phyloP scores from a whole-genome alignment of 75 land plant genomes.

The Selaginella moellendorffii region DNA sequence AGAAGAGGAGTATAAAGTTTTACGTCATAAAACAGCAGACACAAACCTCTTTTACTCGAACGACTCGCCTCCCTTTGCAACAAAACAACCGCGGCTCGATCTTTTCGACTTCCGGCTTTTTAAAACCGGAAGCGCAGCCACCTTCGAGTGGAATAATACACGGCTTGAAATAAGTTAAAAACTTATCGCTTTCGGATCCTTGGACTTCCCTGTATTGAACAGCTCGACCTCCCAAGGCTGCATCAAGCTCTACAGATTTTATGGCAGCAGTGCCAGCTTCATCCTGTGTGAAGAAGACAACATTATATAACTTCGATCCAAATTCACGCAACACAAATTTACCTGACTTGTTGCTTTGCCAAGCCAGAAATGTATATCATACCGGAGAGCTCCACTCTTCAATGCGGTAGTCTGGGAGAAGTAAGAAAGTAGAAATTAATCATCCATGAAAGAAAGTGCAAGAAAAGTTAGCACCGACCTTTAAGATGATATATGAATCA shows the following conservation, averaged over 20 bases:
- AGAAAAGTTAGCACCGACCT: slow-evolving; percentile 27
- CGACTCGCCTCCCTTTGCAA: slow-evolving; percentile 81
- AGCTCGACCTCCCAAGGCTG: slow-evolving; percentile 94
- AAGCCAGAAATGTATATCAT: slow-evolving; percentile 97
- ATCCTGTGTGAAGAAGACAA: slow-evolving; percentile 59
- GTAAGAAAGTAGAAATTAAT: neutral
- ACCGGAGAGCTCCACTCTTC: slow-evolving; percentile 75
- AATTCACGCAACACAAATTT: slow-evolving; percentile 1
- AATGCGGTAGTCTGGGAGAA: slow-evolving; percentile 60
- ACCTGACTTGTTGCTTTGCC: slow-evolving; percentile 94
- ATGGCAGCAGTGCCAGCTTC: slow-evolving; percentile 97
- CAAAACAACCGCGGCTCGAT: slow-evolving; percentile 73
- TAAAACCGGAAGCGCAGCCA: slow-evolving; percentile 86
- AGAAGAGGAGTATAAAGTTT: neutral
- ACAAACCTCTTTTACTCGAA: slow-evolving; percentile 75
- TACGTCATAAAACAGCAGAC: neutral
- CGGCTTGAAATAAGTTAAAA: slow-evolving; percentile 88
- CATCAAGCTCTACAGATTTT: slow-evolving; percentile 94
- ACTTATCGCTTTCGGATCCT: slow-evolving; percentile 84
- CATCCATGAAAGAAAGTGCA: too few species aligned
- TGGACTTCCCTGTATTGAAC: slow-evolving; percentile 96
- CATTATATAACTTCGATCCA: neutral
- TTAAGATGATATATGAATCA: slow-evolving; percentile 78
- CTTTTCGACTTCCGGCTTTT: slow-evolving; percentile 49
- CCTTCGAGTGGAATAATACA: slow-evolving; percentile 94